Percentiles rank a stretch among this genome's conserved stretches.
Conservation (phyloP, 2,329 filamentous ascomycete species). For the Arthrobotrys sinensis region DNA sequence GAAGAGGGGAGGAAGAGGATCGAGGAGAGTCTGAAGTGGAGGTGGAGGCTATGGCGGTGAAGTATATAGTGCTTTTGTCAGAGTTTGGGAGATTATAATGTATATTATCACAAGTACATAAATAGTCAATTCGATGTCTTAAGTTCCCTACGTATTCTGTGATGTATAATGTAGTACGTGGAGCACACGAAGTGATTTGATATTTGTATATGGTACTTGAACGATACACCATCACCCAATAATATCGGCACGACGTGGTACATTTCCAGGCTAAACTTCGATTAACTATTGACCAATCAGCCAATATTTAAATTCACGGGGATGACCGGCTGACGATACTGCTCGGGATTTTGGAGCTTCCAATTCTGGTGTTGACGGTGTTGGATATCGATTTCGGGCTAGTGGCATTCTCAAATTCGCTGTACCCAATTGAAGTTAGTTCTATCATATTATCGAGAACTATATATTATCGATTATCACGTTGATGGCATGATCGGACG, state of each 20-base stretch:
- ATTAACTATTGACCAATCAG: too few species aligned
- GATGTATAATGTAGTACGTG: too few species aligned
- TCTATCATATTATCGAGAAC: too few species aligned
- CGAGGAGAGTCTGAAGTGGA: background rate
- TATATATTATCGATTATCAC: background rate
- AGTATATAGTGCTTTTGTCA: background rate
- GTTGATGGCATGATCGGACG: background rate
- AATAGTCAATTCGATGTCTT: too few species aligned
- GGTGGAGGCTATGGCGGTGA: background rate
- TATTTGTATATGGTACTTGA: too few species aligned
- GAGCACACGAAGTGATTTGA: too few species aligned
- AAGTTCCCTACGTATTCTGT: too few species aligned
- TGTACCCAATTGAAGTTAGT: background rate
- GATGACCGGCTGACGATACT: background rate
- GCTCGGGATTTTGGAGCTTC: background rate
- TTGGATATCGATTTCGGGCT: conserved; percentile 20
- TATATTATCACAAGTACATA: too few species aligned
- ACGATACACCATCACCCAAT: too few species aligned
- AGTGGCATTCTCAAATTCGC: background rate
- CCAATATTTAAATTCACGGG: background rate
- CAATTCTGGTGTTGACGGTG: conserved; percentile 10
- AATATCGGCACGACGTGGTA: too few species aligned
- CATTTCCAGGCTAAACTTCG: too few species aligned
- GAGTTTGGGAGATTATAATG: background rate
- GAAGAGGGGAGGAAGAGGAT: background rate